These are phyloP conservation scores for Odontarrhena argentea DNA, from an alignment of 345 rosid species.

Conservation along the genomic window DNA sequence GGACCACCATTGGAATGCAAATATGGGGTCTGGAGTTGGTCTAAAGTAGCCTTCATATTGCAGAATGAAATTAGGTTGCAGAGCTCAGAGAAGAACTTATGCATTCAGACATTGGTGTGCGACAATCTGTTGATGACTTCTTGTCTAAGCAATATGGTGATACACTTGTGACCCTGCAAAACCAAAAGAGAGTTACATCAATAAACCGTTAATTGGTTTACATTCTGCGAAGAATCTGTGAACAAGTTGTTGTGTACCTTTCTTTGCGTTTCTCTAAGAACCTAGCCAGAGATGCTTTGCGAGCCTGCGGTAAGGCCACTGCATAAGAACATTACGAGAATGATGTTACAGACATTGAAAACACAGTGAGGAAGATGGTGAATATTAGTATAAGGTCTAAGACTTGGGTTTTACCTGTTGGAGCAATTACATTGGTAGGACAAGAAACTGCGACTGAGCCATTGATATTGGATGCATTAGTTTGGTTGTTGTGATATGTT, in stretches of 20 bases:
- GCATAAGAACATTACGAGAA: slow-evolving; percentile 22
- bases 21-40: slow-evolving; percentile 22
- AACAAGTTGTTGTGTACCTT: slow-evolving; percentile 46
- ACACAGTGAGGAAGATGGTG: neutral
- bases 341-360: neutral
- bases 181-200: slow-evolving; percentile 16
- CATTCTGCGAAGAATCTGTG: slow-evolving; percentile 4
- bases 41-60: slow-evolving; percentile 22
- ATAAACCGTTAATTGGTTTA: slow-evolving; percentile 22
- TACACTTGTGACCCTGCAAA: slow-evolving; percentile 48
- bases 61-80: slow-evolving; percentile 39
- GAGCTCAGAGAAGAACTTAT: slow-evolving; percentile 46
- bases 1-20: slow-evolving; percentile 22
- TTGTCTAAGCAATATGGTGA: slow-evolving; percentile 50
- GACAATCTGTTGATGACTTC: slow-evolving; percentile 39
- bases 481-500: slow-evolving; percentile 34
- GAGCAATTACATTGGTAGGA: slow-evolving; percentile 38
- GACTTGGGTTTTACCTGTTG: slow-evolving; percentile 48
- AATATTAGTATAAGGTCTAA: neutral
- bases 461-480: slow-evolving; percentile 45
- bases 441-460: slow-evolving; percentile 28
- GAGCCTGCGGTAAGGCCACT: slow-evolving; percentile 79
- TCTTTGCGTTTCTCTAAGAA: slow-evolving; percentile 85
- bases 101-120: slow-evolving; percentile 38
- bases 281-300: slow-evolving; percentile 81